phyloP scores from a whole-genome alignment of 805 yeast species.

The Ogataea nitratoaversa region DNA sequence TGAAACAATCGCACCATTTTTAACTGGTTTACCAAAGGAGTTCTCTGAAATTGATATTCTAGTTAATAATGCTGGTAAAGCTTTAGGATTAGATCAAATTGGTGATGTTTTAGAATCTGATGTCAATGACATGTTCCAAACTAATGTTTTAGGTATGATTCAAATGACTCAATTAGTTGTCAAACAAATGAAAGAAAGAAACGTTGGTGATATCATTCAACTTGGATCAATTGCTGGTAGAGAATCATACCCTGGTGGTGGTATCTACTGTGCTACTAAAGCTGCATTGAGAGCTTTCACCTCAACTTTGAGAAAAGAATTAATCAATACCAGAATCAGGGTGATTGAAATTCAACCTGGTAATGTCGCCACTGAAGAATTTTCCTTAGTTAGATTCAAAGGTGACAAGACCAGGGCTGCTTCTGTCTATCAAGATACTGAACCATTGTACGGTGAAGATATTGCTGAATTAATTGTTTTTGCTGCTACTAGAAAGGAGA shows the following conservation, averaged over 20 bases:
- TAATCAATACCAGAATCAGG: slow-evolving; percentile 51
- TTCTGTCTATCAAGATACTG: slow-evolving; percentile 60
- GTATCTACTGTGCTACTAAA: slow-evolving; percentile 73
- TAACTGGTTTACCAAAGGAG: slow-evolving; percentile 39
- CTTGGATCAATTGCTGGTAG: slow-evolving; percentile 77
- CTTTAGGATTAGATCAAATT: slow-evolving; percentile 71
- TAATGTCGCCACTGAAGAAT: slow-evolving; percentile 70
- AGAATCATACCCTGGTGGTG: slow-evolving; percentile 76
- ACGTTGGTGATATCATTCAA: slow-evolving; percentile 70
- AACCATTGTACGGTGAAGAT: slow-evolving; percentile 68
- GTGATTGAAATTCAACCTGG: slow-evolving; percentile 77
- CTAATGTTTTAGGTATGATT: slow-evolving; percentile 85
- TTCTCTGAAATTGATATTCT: slow-evolving; percentile 59
- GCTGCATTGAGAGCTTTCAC: slow-evolving; percentile 71
- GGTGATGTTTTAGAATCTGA: slow-evolving; percentile 66
- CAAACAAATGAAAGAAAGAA: slow-evolving; percentile 64
- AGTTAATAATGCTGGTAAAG: slow-evolving; percentile 76
- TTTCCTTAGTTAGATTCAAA: slow-evolving; percentile 57
- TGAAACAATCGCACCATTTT: slow-evolving; percentile 45
- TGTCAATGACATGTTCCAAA: slow-evolving; percentile 70
- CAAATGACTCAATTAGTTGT: slow-evolving; percentile 77
- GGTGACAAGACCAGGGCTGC: slow-evolving; percentile 61
- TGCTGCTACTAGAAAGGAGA: slow-evolving; percentile 60
- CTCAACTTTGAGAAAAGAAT: slow-evolving; percentile 57
- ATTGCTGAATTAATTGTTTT: slow-evolving; percentile 73